These are phyloP conservation scores for Trypanosoma cruzi DNA, from an alignment of 208 protist species.

Conservation along the genomic window DNA sequence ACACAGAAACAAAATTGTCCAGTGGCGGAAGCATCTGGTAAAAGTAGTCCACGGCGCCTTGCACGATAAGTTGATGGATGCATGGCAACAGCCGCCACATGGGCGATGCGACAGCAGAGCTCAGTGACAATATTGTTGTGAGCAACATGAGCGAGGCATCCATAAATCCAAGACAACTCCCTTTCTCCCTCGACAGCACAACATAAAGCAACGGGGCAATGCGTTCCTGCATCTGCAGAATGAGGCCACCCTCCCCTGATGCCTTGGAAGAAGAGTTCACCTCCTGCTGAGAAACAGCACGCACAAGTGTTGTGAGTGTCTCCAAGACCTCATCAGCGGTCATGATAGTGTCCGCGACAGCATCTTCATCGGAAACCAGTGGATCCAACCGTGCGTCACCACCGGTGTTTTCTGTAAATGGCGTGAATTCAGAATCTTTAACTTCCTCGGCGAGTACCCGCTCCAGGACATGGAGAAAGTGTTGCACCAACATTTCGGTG, in stretches of 20 bases:
- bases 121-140: slow-evolving; percentile 81
- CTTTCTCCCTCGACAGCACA: slow-evolving; percentile 62
- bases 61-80: slow-evolving; percentile 59
- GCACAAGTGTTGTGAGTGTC: slow-evolving; percentile 78
- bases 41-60: slow-evolving; percentile 89
- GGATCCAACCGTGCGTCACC: background rate
- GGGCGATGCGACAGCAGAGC: slow-evolving; percentile 50
- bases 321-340: slow-evolving; percentile 84
- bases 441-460: slow-evolving; percentile 28
- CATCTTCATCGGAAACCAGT: slow-evolving; percentile 39
- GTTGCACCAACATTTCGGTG: slow-evolving; percentile 78
- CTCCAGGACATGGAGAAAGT: slow-evolving; percentile 69
- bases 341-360: slow-evolving; percentile 52
- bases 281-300: slow-evolving; percentile 44
- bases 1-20: slow-evolving; percentile 90
- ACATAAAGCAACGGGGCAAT: slow-evolving; percentile 75
- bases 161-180: slow-evolving; percentile 86
- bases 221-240: slow-evolving; percentile 63
- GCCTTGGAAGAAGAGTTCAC: background rate
- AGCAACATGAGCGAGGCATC: slow-evolving; percentile 84
- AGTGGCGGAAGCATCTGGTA: slow-evolving; percentile 81
- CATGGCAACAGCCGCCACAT: slow-evolving; percentile 77
- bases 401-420: slow-evolving; percentile 3
- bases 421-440: slow-evolving; percentile 1
- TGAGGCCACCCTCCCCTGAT: slow-evolving; percentile 35